Base-by-base conservation (phyloP, 2,329 filamentous ascomycete species). In the Aspergillus sp. region DNA sequence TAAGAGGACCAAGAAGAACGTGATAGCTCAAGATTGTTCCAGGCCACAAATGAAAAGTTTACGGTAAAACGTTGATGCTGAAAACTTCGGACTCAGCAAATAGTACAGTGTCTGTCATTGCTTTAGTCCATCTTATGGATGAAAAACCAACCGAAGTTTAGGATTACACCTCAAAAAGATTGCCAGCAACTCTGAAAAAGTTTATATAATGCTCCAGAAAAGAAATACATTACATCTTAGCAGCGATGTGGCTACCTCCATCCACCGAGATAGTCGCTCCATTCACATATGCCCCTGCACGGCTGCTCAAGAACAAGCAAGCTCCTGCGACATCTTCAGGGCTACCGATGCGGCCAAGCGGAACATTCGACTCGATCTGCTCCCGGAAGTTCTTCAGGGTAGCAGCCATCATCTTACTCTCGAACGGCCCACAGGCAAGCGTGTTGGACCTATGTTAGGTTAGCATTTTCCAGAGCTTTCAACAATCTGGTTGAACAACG, bases 241-340 rank as follows among this genome's bases (percentile, higher is more conserved):
- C 71, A 30, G 66, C 67, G 54, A 78, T 64, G 3, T 70, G 69
- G 54, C 72, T 76, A 2, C 85, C 85, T 2, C 86, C 86, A 68
- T 89, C 87, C 41, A 89, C 68, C 9, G 83, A 75, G 61, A 89
- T 84, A 3, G 83, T 84, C 15, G 86, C 85, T 3, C 87, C 87
- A 61, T 88, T 89, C 37, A 88, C 79, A 70, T 82, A 89, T 1
- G 83, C 77, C 4, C 89, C 89, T 1, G 89, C 89, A 54, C 83
- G 78, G 66, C 87, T 89, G 40, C 82, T 80, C 68, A 92, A 72
- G 73, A 88, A 92, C 56, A 92, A 73, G 69, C 88, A 90, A 11
- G 88, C 82, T 0, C 89, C 89, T 0, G 88, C 88, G 4, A 90
- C 86, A 71, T 92, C 89, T 69, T 86, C 76, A 0, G 86, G 83